Evolutionary conservation across 1,284 basidiomycete genomes (phyloP), one percentile per base, ranked within the genome.

Genomic region (Porodaedalea pini): DNA sequence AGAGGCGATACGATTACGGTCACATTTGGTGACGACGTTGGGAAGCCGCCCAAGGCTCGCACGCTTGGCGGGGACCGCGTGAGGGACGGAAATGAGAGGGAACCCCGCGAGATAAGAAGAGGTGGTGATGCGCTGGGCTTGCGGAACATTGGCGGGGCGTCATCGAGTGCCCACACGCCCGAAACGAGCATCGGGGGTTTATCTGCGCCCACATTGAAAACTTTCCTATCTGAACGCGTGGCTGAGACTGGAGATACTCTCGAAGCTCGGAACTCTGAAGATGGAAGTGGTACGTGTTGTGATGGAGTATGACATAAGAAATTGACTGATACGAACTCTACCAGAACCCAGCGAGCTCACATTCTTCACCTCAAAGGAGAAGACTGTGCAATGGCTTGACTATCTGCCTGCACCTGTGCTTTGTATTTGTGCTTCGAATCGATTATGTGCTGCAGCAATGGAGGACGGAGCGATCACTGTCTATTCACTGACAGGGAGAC

Each of bases 251-350:
- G 86, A 11, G 83, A 90, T 58, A 67, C 84, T 11, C 73, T 97
- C 44, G 92, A 97, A 67, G 90, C 78, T 0, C 78, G 85, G 62
- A 98, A 99, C 73, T 78, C 85, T 25, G 85, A 87, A 56, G 78
- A 78, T 23, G 78, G 61, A 11, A 59, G 77, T 53, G 80, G 87
- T 83, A 65, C 54, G 76, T 74, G 21, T 34, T 44, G 17, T 36
- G n/a, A n/a, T n/a, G n/a, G n/a, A n/a, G n/a, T n/a, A n/a, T n/a
- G n/a, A n/a, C n/a, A n/a, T n/a, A n/a, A n/a, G n/a, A n/a, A n/a
- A n/a, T n/a, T n/a, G n/a, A 13, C 43, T 51, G 29, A 51, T 37
- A 5, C 54, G 45, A n/a, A 31, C 56, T 54, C 23, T 10, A 32
- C 54, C 64, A 86, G 85, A 78, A 27, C 74, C 79, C n/a, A 79